Evolutionary conservation across 2,329 filamentous ascomycete species (phyloP), one percentile per base, ranked within the genome.

Genomic region (Beauveria sp.): DNA sequence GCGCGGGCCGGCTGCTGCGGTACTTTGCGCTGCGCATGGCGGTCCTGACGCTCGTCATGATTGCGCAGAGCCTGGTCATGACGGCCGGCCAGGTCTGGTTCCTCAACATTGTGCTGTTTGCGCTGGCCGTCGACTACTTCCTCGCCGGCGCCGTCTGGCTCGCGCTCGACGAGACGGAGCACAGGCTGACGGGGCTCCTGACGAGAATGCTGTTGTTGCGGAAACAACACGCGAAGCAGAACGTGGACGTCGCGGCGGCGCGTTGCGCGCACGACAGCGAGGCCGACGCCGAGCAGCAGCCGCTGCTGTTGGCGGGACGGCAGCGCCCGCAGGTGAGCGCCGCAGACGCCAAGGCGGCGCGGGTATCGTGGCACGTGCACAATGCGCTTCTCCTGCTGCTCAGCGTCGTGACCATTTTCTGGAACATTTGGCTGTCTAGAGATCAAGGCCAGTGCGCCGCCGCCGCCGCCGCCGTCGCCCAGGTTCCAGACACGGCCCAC

Each of bases 391-490:
- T 80, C 5, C 57, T 75, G 3, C 65, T 64, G 1, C 63, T 79
- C 14, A 68, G 68, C 7, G 40, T 72, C 1, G 65, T 79, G 6
- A 72, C 77, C 2, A 78, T 79, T 22, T 77, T 71, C 68, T 80
- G 77, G 77, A 80, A 80, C 60, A 70, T 77, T 24, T 79, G 77
- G 77, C 67, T 79, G 1, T 78, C 77, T 2, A 73, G 73, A 0
- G 72, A 70, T 16, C 67, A 72, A 45, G 77, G 76, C 24, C 69
- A 73, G 63, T 80, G 78, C 62, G 49, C 60, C 22, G 49, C 12
- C 6, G 26, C 26, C 63, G 48, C 60, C 24, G 49, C 58, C 59
- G 65, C 60, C 24, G 49, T 57, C 59, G 65, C 10, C 14, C 12
- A 3, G 26, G 26, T 6, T 12, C 10, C 42, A 3, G n/a, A 56